Evolutionary conservation across 1,284 basidiomycete species (phyloP).

Genomic region (Trichosporon asahii): DNA sequence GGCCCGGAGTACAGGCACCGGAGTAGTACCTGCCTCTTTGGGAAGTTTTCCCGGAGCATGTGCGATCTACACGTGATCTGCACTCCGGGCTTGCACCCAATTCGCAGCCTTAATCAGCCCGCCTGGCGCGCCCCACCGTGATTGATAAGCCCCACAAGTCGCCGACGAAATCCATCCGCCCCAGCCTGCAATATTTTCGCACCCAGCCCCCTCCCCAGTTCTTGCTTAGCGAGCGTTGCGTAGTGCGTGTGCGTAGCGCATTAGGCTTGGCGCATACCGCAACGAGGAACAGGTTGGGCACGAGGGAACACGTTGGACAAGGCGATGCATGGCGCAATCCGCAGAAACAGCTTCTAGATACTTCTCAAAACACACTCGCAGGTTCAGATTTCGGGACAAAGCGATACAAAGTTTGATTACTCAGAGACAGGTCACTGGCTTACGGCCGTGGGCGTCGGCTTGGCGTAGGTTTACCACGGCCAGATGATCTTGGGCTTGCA

Average conservation of each 20-base stretch:
- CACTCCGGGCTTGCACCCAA: background rate
- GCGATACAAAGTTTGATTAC: background rate
- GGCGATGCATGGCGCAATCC: background rate
- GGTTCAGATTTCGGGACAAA: background rate
- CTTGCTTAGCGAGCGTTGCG: background rate
- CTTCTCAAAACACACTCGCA: background rate
- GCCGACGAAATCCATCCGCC: background rate
- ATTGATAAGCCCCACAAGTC: background rate
- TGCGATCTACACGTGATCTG: background rate
- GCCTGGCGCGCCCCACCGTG: background rate
- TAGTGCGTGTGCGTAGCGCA: no score
- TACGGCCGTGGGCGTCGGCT: no score
- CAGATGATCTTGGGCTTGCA: slow-evolving; percentile 47
- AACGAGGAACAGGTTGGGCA: no score
- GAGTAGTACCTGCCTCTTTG: background rate
- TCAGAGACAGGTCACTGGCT: background rate
- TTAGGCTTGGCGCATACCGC: no score
- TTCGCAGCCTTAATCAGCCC: background rate
- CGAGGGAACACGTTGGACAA: background rate
- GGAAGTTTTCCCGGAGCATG: background rate
- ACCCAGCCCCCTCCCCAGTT: background rate
- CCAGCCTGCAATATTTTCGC: background rate
- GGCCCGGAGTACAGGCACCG: background rate
- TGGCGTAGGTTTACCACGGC: slow-evolving; percentile 33
- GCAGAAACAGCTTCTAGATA: background rate